Conservation (phyloP, 192 early-diverging fungal species). For the Backusella tarrabulga region DNA sequence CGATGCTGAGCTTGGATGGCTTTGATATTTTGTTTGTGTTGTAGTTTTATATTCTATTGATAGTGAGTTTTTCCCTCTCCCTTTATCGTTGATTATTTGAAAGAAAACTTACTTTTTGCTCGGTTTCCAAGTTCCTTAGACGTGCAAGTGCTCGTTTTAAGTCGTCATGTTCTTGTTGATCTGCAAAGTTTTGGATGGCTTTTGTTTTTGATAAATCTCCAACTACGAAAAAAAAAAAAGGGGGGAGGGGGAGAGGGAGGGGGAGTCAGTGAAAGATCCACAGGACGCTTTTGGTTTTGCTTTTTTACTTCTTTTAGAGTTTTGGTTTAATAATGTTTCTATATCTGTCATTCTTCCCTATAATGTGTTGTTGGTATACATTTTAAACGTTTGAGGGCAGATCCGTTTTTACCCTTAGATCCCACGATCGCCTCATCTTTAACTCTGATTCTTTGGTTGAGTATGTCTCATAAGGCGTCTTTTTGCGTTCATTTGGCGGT, state of each 20-base stretch:
- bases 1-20: neutral
- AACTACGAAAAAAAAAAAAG: neutral
- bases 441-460: neutral
- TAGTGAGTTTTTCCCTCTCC: neutral
- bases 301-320: neutral
- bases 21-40: neutral
- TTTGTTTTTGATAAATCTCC: neutral
- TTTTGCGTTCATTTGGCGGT: neutral
- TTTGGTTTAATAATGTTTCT: neutral
- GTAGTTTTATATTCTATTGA: neutral
- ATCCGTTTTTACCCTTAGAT: neutral
- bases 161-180: neutral
- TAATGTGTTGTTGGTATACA: neutral
- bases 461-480: neutral
- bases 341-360: conserved; percentile 6
- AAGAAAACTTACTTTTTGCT: neutral
- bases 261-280: too few relatives aligned
- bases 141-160: neutral
- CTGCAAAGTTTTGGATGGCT: neutral
- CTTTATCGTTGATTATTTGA: neutral
- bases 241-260: too few relatives aligned
- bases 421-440: neutral
- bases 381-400: neutral
- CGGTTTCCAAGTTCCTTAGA: neutral
- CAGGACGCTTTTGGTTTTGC: too few relatives aligned